Percentiles rank a stretch among this genome's conserved stretches.
Conservation (phyloP, 495 filamentous ascomycete genomes). For the Penicillium atrosanguineum region DNA sequence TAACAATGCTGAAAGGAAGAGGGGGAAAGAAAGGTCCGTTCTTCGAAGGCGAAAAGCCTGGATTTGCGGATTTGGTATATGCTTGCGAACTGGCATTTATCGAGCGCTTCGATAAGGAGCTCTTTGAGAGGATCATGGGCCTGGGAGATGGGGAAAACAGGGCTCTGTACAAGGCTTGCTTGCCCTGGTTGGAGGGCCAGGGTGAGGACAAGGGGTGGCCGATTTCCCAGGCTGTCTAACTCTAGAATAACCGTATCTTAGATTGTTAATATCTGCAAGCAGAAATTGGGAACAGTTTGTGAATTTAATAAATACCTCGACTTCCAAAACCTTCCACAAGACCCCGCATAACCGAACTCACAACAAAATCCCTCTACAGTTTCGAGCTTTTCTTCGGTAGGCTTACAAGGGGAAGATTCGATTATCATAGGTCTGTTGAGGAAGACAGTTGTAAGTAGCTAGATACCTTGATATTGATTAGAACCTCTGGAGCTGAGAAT, state of each 20-base stretch:
- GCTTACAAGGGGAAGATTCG: too few species aligned
- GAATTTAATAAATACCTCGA: too few species aligned
- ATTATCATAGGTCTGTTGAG: too few species aligned
- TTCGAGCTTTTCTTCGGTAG: too few species aligned
- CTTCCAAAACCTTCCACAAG: too few species aligned
- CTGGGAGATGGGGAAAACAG: constrained; percentile 24
- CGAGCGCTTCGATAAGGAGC: constrained; percentile 15
- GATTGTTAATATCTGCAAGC: too few species aligned
- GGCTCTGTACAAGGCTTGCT: constrained; percentile 24
- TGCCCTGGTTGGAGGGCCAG: constrained; percentile 31
- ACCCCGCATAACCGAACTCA: too few species aligned
- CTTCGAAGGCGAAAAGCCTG: constrained; percentile 28
- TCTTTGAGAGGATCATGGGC: constrained; percentile 20
- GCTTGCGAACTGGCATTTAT: constrained; percentile 21
- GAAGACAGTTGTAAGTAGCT: background rate
- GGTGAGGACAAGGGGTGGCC: constrained; percentile 34
- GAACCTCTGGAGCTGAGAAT: too few species aligned
- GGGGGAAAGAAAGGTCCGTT: constrained; percentile 30
- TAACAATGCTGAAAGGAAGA: constrained; percentile 20
- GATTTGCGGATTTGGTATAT: constrained; percentile 27
- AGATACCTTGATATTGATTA: background rate
- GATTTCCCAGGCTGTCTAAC: constrained; percentile 10
- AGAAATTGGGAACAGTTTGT: too few species aligned
- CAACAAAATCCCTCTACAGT: too few species aligned
- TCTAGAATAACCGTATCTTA: too few species aligned